Percentiles rank a stretch among this genome's conserved stretches.
phyloP scores from a whole-genome alignment of 106 monocot genomes.

The Dactylorhiza incarnata region DNA sequence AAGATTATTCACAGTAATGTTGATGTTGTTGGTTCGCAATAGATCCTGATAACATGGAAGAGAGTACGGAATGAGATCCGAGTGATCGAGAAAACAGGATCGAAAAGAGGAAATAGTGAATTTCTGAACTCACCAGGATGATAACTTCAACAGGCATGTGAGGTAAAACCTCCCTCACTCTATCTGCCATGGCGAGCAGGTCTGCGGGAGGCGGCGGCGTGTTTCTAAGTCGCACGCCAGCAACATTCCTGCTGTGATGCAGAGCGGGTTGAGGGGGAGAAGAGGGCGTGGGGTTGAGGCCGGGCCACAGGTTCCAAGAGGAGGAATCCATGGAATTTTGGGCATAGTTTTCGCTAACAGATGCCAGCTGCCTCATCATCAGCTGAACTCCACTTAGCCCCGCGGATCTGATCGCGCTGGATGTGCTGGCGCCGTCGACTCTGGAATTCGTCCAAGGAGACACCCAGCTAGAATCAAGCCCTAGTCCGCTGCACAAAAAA shows the following conservation, averaged over 20 bases:
- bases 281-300: slow-evolving; percentile 25
- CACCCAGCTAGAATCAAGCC: slow-evolving; percentile 44
- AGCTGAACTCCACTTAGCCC: slow-evolving; percentile 79
- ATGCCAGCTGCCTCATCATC: slow-evolving; percentile 96
- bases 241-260: slow-evolving; percentile 18
- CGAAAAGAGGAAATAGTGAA: background rate
- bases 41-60: slow-evolving; percentile 43
- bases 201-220: slow-evolving; percentile 29
- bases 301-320: slow-evolving; percentile 63
- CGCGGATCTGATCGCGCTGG: slow-evolving; percentile 37
- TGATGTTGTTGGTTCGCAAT: slow-evolving; percentile 55
- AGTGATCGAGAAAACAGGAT: background rate
- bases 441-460: slow-evolving; percentile 47
- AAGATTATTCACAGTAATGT: slow-evolving; percentile 84
- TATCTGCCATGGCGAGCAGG: slow-evolving; percentile 70
- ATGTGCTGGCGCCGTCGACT: slow-evolving; percentile 54
- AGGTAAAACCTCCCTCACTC: slow-evolving; percentile 88
- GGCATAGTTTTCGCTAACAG: slow-evolving; percentile 59
- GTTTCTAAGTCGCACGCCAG: slow-evolving; percentile 49
- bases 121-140: slow-evolving; percentile 61
- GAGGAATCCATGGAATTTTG: slow-evolving; percentile 37
- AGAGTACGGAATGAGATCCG: background rate
- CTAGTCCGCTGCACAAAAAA: slow-evolving; percentile 35
- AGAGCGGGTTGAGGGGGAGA: slow-evolving; percentile 20
- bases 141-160: slow-evolving; percentile 90